Conservation (phyloP, 768 basidiomycete species). For the Gymnopilus dilepis region DNA sequence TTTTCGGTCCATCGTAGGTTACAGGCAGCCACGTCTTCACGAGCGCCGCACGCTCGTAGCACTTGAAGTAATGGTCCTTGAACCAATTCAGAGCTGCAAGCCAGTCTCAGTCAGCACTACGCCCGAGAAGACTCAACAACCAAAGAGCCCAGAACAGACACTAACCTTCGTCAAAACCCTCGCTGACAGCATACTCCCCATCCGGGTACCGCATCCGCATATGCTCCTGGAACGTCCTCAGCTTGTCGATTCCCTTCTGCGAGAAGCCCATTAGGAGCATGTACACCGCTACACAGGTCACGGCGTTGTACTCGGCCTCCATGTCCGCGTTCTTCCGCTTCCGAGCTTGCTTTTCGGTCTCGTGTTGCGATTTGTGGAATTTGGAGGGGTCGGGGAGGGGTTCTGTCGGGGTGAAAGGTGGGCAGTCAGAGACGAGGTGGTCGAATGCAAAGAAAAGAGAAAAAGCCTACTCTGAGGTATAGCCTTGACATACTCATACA, state of each 20-base stretch:
- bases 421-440: background rate
- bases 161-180: constrained; percentile 81
- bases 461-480: constrained; percentile 75
- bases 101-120: constrained; percentile 3
- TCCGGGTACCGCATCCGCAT: constrained; percentile 82
- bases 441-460: background rate
- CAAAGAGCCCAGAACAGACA: constrained; percentile 12
- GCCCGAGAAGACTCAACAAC: too few relatives aligned
- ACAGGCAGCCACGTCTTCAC: constrained; percentile 89
- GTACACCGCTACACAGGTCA: constrained; percentile 87
- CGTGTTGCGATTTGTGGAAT: constrained; percentile 72
- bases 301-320: constrained; percentile 83
- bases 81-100: constrained; percentile 84
- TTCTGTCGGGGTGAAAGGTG: constrained; percentile 47
- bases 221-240: constrained; percentile 80
- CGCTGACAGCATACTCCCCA: constrained; percentile 75
- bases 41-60: constrained; percentile 87
- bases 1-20: constrained; percentile 81
- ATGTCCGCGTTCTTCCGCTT: constrained; percentile 74
- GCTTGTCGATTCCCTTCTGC: constrained; percentile 88
- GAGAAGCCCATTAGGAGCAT: constrained; percentile 92
- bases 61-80: constrained; percentile 91
- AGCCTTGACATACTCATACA: constrained; percentile 88
- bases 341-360: constrained; percentile 71
- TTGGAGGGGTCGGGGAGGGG: constrained; percentile 82